Evolutionary conservation across 106 monocot genomes (phyloP), one percentile per base, ranked within the genome.

Genomic region (Narthecium ossifragum): DNA sequence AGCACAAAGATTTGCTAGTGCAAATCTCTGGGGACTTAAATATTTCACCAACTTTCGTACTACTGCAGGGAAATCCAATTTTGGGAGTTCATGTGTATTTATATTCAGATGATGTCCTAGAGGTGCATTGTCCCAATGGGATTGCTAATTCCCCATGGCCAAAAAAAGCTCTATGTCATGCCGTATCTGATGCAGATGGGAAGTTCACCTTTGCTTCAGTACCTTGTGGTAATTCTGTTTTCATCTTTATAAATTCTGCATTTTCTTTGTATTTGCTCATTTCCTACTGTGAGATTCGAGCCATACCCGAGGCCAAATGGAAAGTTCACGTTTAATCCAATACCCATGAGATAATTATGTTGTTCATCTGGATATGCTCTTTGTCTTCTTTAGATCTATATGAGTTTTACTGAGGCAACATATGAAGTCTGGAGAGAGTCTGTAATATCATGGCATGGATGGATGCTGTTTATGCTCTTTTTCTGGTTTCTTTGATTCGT

Each of bases 141-240:
- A 73, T 34, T 68, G 81, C 79, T 40, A 76, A 73, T 71, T 52
- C 78, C 34, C 79, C 77, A 25, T 71, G 67, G 24, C 49, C 73
- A 20, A 72, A 67, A 46, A 79, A 52, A 59, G 81, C 91, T 57
- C 90, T 91, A 67, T 98, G 98, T 40, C 98, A 88, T 79, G 78
- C 91, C 13, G 33, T 82, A 73, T 79, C 98, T 58, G 81, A 91
- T 79, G 87, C 75, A 33, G 69, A 87, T 61, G 98, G 98, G 39
- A 88, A 77, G 58, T 98, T 98, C 57, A 70, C 32, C 6, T 98
- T 98, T 59, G 74, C 33, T 60, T 87, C 87, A 22, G 53, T 98
- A 63, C 98, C 98, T 33, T 98, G 98, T 72, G 98, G 98, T 96
- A 90, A 74, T n/a, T n/a, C n/a, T n/a, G n/a, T n/a, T n/a, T n/a